These are phyloP conservation scores for Fusarium bactridioides DNA, from an alignment of 2,329 filamentous ascomycete species.

Conservation along the genomic window DNA sequence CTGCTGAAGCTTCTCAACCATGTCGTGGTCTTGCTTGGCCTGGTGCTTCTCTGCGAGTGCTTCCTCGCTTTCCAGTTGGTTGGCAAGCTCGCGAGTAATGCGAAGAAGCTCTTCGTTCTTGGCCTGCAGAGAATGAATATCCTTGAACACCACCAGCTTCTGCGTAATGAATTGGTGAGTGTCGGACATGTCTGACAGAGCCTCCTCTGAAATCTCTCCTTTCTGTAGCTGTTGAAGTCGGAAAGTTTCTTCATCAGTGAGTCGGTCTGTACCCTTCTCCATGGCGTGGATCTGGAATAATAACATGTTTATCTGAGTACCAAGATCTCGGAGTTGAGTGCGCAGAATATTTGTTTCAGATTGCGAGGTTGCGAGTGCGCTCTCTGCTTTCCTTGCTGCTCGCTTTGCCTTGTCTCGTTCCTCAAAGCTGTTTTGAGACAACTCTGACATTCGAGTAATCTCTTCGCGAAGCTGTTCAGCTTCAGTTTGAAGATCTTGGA, in stretches of 20 bases:
- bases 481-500: conserved; percentile 84
- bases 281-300: conserved; percentile 85
- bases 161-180: conserved; percentile 90
- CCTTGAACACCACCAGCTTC: conserved; percentile 88
- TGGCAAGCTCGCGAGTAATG: conserved; percentile 83
- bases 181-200: conserved; percentile 77
- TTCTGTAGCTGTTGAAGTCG: conserved; percentile 81
- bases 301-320: conserved; percentile 88
- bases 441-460: conserved; percentile 82
- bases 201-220: conserved; percentile 76
- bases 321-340: conserved; percentile 87
- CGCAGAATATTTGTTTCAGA: conserved; percentile 81
- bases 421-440: conserved; percentile 82
- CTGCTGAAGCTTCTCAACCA: conserved; percentile 76
- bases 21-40: conserved; percentile 70
- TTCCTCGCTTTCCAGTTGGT: conserved; percentile 91
- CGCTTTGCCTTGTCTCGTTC: conserved; percentile 83
- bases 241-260: conserved; percentile 75
- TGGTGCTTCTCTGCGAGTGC: conserved; percentile 72
- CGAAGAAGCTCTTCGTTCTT: conserved; percentile 87
- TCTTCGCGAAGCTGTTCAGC: conserved; percentile 82
- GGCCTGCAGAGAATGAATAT: conserved; percentile 82
- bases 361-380: conserved; percentile 69
- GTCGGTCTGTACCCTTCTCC: conserved; percentile 77
- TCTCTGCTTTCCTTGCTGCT: conserved; percentile 79